Base-by-base conservation (phyloP, 2,329 filamentous ascomycete genomes). In the Ophiostoma novo-ulmi region DNA sequence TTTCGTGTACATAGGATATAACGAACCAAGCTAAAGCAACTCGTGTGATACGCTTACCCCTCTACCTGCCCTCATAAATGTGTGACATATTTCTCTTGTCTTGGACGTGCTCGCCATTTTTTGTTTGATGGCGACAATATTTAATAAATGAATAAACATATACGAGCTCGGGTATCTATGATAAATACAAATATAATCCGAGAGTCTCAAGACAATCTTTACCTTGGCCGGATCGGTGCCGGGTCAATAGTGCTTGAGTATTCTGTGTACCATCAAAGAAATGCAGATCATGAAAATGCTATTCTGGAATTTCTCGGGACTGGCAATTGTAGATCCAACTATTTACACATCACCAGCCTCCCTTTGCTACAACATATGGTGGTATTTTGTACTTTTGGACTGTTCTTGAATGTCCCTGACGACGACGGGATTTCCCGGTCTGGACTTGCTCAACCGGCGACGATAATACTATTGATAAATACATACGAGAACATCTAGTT, bases 161-260 rank as follows among this genome's bases (percentile, higher is more conserved):
- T 22, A 22, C 11, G n/a, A n/a, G 11, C 20, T 61, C 48, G 48
- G 20, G 20, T 48, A 20, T n/a, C 44, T 48, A 26, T 26, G 10
- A 3, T 4, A n/a, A 11, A 55, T 11, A 3, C 31, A 26, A 10
- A n/a, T 55, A n/a, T 6, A 36, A 20, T 8, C 31, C 61, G 61
- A 36, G 31, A 31, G 31, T 35, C 31, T 36, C 22, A n/a, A 26
- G 26, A 58, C 22, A 58, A 31, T 31, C 31, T 31, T 26, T 8
- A 22, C 35, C 63, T 65, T 5, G 63, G 36, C 63, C 63, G 63
- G 35, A 13, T 65, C 63, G 63, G 63, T 65, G 36, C 35, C 63
- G 63, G 63, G 5, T 22, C 3, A 22, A 7, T 22, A 61, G 48
- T 22, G 22, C n/a, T 17, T 1, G 5, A 17, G 41, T 44, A 44